These are phyloP conservation scores for Recurvomyces mirabilis DNA, from an alignment of 495 filamentous ascomycete genomes.

Conservation along the genomic window DNA sequence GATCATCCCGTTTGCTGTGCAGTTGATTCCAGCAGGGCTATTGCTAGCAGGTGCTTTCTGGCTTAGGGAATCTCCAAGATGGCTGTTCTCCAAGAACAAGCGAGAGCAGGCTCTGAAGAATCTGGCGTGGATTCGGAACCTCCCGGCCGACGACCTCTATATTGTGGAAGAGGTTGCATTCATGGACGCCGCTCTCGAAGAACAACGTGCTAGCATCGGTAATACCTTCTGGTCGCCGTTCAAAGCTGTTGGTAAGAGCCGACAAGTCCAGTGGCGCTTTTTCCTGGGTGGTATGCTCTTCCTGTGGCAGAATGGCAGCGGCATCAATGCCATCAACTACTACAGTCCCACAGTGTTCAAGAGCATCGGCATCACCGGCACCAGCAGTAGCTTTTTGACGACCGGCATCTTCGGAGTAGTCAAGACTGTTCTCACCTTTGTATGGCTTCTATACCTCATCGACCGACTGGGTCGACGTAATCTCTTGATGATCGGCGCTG, in stretches of 20 bases:
- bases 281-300: conserved; percentile 57
- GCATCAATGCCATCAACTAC: conserved; percentile 62
- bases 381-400: conserved; percentile 38
- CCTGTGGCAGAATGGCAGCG: conserved; percentile 51
- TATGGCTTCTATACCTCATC: conserved; percentile 47
- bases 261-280: conserved; percentile 48
- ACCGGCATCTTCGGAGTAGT: conserved; percentile 44
- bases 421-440: conserved; percentile 48
- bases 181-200: conserved; percentile 49
- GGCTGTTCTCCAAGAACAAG: conserved; percentile 47
- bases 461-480: conserved; percentile 47
- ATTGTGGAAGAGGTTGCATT: conserved; percentile 53
- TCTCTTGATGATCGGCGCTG: conserved; percentile 44
- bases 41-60: conserved; percentile 39
- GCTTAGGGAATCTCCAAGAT: conserved; percentile 52
- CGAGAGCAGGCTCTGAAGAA: conserved; percentile 46
- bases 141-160: conserved; percentile 48
- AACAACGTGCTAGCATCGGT: conserved; percentile 44
- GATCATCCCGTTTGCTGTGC: conserved; percentile 47
- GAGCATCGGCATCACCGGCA: conserved; percentile 45
- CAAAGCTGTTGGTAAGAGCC: conserved; percentile 38
- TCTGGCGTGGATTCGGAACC: conserved; percentile 54
- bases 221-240: conserved; percentile 60
- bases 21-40: conserved; percentile 44
- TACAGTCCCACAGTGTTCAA: conserved; percentile 49